A percentile compares a stretch with the other conserved stretches of the same genome.
These are phyloP conservation scores for Pythium coloratum DNA, from an alignment of 352 stramenopile genomes.

Conservation along the genomic window DNA sequence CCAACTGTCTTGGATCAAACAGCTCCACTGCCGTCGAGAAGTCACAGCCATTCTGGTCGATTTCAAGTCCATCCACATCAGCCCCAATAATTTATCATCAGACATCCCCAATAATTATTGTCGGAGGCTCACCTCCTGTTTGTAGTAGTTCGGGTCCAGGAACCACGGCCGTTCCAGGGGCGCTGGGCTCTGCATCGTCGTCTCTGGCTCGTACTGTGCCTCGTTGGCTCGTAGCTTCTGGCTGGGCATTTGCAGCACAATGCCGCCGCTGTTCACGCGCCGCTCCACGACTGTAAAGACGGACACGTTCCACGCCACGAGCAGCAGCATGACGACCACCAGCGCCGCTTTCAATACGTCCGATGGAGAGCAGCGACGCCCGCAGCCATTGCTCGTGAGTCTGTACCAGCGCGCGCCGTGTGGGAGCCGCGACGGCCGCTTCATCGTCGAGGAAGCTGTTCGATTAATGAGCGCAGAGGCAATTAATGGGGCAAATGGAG, in stretches of 20 bases:
- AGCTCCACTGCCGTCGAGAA: slow-evolving; percentile 55
- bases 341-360: slow-evolving; percentile 32
- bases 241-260: background rate
- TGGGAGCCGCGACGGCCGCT: slow-evolving; percentile 22
- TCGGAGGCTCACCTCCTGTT: slow-evolving; percentile 33
- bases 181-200: slow-evolving; percentile 5
- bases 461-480: background rate
- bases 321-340: slow-evolving; percentile 32
- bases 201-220: background rate
- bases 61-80: too few species aligned
- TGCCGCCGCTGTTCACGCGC: background rate
- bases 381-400: slow-evolving; percentile 7
- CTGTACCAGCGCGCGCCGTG: slow-evolving; percentile 29
- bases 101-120: background rate
- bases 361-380: slow-evolving; percentile 4
- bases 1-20: slow-evolving; percentile 58
- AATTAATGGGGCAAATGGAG: too few species aligned
- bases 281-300: slow-evolving; percentile 37
- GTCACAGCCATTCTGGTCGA: slow-evolving; percentile 53
- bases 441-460: background rate
- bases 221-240: slow-evolving; percentile 21
- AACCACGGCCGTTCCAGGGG: slow-evolving; percentile 41
- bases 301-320: slow-evolving; percentile 61
- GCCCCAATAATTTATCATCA: too few species aligned
- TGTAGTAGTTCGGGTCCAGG: slow-evolving; percentile 46